Conservation (phyloP, 257 asterid species). For the Ocimum tenuiflorum region DNA sequence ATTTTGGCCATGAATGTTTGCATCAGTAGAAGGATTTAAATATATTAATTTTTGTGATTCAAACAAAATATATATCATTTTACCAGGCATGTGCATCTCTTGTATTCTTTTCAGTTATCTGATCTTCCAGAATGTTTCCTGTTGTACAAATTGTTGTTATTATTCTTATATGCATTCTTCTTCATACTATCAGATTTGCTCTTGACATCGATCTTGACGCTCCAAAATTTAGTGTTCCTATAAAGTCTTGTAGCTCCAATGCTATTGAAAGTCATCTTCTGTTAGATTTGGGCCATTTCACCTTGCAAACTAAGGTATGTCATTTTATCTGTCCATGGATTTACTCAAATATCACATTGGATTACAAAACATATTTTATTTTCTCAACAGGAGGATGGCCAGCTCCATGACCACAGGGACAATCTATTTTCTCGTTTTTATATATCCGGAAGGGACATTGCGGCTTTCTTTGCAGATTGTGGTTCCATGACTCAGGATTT, state of each 20-base stretch:
- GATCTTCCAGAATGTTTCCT: background rate
- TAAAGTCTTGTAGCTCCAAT: constrained; percentile 44
- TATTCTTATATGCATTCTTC: background rate
- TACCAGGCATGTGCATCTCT: background rate
- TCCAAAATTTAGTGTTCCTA: constrained; percentile 94
- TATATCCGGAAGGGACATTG: constrained; percentile 91
- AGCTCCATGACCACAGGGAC: constrained; percentile 51
- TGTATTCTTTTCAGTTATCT: background rate
- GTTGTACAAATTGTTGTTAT: background rate
- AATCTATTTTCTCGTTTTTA: constrained; percentile 81
- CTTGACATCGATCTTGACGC: constrained; percentile 99
- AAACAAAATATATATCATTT: background rate
- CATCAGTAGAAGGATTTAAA: background rate
- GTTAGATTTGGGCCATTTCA: constrained; percentile 92
- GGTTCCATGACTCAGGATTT: constrained; percentile 41
- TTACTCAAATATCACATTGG: constrained; percentile 8
- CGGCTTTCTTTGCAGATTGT: constrained; percentile 79
- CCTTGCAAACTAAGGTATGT: constrained; percentile 77
- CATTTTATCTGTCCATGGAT: background rate
- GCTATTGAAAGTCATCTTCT: constrained; percentile 67
- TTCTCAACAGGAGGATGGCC: constrained; percentile 54
- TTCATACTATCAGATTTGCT: constrained; percentile 62
- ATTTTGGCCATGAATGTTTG: background rate
- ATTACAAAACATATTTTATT: constrained; percentile 18
- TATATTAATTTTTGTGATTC: background rate